Conservation (phyloP, 78 protist genomes). For the Trichosphaerium sp. region DNA sequence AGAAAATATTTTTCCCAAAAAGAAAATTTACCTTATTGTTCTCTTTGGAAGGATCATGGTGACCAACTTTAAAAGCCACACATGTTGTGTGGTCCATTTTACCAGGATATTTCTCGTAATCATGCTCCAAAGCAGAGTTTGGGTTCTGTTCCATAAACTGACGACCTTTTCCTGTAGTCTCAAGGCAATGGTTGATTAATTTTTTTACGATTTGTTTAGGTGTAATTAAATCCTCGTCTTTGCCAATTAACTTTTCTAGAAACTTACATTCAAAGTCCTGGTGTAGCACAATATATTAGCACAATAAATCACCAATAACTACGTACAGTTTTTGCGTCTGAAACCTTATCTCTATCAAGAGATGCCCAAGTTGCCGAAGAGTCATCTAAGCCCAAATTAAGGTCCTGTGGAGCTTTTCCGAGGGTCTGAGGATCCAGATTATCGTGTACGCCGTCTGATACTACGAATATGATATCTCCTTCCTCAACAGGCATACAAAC, state of each 20-base stretch:
- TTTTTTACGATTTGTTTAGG: constrained; percentile 27
- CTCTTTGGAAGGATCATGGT: not conserved
- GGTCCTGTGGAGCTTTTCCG: constrained; percentile 31
- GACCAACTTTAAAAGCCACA: constrained; percentile 32
- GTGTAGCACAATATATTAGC: no score
- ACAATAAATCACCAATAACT: no score
- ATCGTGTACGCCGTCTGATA: constrained; percentile 53
- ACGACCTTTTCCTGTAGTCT: constrained; percentile 34
- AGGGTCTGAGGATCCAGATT: constrained; percentile 54
- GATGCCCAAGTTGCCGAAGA: no score
- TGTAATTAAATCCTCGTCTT: constrained; percentile 16
- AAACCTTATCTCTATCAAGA: no score
- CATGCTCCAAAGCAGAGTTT: constrained; percentile 26
- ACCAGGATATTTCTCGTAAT: constrained; percentile 40
- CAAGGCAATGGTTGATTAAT: constrained; percentile 30
- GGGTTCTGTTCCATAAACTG: constrained; percentile 45
- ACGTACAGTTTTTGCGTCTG: no score
- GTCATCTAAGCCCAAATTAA: not conserved
- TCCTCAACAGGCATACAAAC: constrained; percentile 25
- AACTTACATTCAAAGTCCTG: no score
- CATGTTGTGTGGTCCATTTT: constrained; percentile 59
- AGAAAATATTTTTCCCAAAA: no score
- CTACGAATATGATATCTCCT: constrained; percentile 31
- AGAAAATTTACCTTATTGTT: no score
- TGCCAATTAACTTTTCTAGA: no score